These are phyloP conservation scores for Plasmodium relictum DNA, from an alignment of 169 alveolate genomes.

Conservation along the genomic window DNA sequence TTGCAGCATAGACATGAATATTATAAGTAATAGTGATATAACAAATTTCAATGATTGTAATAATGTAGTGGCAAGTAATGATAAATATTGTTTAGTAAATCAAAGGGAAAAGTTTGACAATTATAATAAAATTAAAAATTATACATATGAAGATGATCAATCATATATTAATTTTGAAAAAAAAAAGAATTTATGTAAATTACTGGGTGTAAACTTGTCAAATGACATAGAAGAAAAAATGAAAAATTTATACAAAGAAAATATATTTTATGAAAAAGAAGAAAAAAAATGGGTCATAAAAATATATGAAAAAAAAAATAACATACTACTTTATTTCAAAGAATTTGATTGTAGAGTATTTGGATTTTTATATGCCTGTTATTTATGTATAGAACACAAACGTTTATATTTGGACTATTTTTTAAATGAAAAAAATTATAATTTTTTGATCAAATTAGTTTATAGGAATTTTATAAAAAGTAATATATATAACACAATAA, in stretches of 20 bases:
- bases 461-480: constrained; percentile 27
- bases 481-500: constrained; percentile 6
- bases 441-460: constrained; percentile 35
- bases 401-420: constrained; percentile 61
- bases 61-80: neutral
- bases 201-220: constrained; percentile 32
- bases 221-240: constrained; percentile 34
- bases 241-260: constrained; percentile 48
- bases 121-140: neutral
- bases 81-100: neutral
- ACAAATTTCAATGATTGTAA: neutral
- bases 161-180: constrained; percentile 6
- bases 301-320: constrained; percentile 39
- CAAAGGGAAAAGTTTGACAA: neutral
- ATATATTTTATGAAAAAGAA: constrained; percentile 60
- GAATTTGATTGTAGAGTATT: constrained; percentile 69
- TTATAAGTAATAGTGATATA: neutral
- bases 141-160: neutral
- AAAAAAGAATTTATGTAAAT: constrained; percentile 19
- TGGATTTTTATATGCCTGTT: constrained; percentile 75
- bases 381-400: constrained; percentile 66
- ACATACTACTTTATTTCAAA: constrained; percentile 55
- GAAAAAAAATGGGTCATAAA: constrained; percentile 73
- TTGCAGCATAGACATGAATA: neutral
- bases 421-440: constrained; percentile 56